These are phyloP conservation scores for Gardenia jasminoides DNA, from an alignment of 257 asterid genomes.

Conservation along the genomic window DNA sequence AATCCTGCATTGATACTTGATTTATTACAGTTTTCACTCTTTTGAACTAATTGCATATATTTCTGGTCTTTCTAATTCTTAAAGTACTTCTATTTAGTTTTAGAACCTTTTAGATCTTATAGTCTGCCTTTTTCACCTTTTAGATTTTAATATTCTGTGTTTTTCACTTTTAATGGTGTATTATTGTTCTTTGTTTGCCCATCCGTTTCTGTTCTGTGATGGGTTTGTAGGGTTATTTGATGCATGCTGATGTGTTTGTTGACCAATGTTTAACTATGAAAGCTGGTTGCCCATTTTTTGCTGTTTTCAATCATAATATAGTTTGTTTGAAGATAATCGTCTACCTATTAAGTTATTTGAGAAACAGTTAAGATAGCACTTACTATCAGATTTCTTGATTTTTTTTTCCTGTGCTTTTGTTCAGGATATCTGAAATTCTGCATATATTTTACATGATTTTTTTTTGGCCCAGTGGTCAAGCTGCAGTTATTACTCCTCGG, in stretches of 20 bases:
- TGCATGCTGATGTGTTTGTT: no score
- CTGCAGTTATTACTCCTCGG: conserved; percentile 98
- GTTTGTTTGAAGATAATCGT: not conserved
- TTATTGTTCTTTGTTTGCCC: not conserved
- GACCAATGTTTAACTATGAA: not conserved
- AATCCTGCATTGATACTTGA: not conserved
- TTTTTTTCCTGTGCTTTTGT: conserved; percentile 3
- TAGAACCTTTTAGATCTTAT: not conserved
- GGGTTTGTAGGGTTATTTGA: not conserved
- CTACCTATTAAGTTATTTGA: not conserved
- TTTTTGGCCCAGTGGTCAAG: conserved; percentile 76
- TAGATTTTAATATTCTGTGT: not conserved
- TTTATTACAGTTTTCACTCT: not conserved
- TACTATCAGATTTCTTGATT: not conserved
- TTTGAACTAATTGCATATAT: not conserved
- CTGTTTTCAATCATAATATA: not conserved
- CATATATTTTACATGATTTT: not conserved
- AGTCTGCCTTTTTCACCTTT: not conserved
- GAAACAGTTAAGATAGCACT: not conserved
- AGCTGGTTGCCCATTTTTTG: not conserved
- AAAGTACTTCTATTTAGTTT: not conserved
- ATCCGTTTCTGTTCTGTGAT: not conserved
- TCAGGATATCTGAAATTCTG: conserved; percentile 2
- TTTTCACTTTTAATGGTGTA: not conserved
- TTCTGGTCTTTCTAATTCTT: not conserved